Evolutionary conservation across 139 green algal species (phyloP).

Genomic region (Nannochloris sp.): DNA sequence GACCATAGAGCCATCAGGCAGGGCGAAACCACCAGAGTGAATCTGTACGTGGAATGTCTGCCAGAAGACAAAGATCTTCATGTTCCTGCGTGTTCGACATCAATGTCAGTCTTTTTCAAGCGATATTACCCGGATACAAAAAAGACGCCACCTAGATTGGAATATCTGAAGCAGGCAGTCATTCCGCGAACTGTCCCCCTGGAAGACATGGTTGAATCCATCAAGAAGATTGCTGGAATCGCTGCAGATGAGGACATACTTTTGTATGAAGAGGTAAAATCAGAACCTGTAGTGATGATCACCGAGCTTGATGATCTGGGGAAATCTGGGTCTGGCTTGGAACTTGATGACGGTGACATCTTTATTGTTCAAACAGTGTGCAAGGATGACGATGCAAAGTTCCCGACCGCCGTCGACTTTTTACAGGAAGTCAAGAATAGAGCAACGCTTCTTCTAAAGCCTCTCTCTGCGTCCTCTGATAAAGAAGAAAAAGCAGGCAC

Average conservation of each 20-base stretch:
- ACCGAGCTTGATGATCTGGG: slow-evolving; percentile 26
- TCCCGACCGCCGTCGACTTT: slow-evolving; percentile 38
- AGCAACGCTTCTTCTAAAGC: slow-evolving; percentile 36
- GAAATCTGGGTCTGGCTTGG: slow-evolving; percentile 9
- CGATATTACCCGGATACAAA: slow-evolving; percentile 40
- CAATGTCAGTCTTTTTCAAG: slow-evolving; percentile 89
- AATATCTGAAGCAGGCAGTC: slow-evolving; percentile 39
- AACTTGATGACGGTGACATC: slow-evolving; percentile 83
- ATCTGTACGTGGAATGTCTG: slow-evolving; percentile 68
- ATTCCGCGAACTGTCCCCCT: slow-evolving; percentile 9
- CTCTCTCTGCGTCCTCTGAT: slow-evolving; percentile 37
- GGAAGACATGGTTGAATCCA: slow-evolving; percentile 23
- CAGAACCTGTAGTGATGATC: slow-evolving; percentile 72
- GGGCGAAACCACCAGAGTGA: slow-evolving; percentile 33
- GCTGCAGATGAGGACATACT: slow-evolving; percentile 1
- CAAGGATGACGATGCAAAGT: slow-evolving; percentile 7
- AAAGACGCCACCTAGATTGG: slow-evolving; percentile 16
- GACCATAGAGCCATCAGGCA: not conserved
- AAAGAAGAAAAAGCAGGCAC: slow-evolving; percentile 28
- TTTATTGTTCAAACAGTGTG: slow-evolving; percentile 61
- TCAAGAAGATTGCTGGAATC: slow-evolving; percentile 40
- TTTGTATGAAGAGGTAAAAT: slow-evolving; percentile 85
- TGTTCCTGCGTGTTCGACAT: slow-evolving; percentile 3
- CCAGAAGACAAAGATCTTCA: not conserved
- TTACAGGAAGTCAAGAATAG: slow-evolving; percentile 60